Conservation (phyloP, 257 asterid species). For the Lycium ferocissimum region DNA sequence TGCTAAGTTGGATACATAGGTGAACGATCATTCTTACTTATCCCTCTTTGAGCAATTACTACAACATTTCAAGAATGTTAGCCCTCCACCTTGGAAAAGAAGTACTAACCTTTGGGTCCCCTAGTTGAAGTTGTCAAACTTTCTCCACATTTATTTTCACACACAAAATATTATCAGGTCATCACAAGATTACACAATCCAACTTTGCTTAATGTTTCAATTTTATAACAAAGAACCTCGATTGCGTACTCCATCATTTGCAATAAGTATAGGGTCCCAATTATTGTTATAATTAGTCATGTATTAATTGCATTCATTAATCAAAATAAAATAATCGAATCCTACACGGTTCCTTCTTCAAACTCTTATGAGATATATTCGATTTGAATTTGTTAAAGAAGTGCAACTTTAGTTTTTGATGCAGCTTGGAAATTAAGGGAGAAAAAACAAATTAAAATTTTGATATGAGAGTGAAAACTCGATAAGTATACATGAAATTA, state of each 20-base stretch:
- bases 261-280: background rate
- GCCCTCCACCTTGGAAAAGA: background rate
- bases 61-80: conserved; percentile 17
- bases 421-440: background rate
- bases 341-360: background rate
- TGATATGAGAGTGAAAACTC: too few relatives aligned
- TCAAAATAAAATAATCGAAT: background rate
- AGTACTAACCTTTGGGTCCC: background rate
- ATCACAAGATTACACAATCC: background rate
- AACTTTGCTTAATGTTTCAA: background rate
- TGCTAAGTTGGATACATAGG: background rate
- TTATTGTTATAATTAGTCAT: background rate
- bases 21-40: background rate
- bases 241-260: background rate
- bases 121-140: background rate
- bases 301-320: background rate
- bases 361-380: background rate
- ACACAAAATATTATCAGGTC: background rate
- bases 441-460: background rate
- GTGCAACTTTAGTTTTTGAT: background rate
- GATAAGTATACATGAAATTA: background rate
- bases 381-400: background rate
- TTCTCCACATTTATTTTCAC: background rate
- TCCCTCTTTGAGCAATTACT: background rate
- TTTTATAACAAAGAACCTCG: conserved; percentile 16